Conservation (phyloP, 805 yeast species). For the Lipomyces chichibuensis region DNA sequence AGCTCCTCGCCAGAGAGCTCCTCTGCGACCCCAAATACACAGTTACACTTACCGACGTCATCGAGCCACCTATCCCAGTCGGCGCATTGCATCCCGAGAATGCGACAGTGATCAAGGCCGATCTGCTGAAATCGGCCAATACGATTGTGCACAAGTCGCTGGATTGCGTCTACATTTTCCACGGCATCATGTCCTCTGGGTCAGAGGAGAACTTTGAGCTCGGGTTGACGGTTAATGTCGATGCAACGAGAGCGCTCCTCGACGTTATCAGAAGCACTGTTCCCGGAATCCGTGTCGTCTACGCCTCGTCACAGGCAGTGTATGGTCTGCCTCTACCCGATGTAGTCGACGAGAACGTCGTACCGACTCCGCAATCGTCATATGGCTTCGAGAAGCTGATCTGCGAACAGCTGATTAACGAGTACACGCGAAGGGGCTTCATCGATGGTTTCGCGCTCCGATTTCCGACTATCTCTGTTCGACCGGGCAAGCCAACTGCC, state of each 20-base stretch:
- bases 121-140: conserved; percentile 27
- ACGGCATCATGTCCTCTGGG: conserved; percentile 41
- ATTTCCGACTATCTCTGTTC: conserved; percentile 34
- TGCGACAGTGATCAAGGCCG: conserved; percentile 29
- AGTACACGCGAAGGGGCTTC: conserved; percentile 38
- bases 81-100: conserved; percentile 15
- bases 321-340: conserved; percentile 38
- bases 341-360: conserved; percentile 34
- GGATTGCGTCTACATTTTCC: conserved; percentile 35
- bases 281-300: conserved; percentile 34
- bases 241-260: conserved; percentile 37
- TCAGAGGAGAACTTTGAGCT: conserved; percentile 39
- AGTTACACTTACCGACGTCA: conserved; percentile 36
- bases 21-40: conserved; percentile 18
- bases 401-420: conserved; percentile 36
- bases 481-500: conserved; percentile 39
- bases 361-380: conserved; percentile 39
- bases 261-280: conserved; percentile 29
- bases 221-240: conserved; percentile 38
- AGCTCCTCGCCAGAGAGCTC: conserved; percentile 35
- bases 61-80: conserved; percentile 33
- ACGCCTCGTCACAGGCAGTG: conserved; percentile 37
- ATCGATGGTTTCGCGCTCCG: conserved; percentile 36
- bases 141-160: conserved; percentile 20
- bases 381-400: conserved; percentile 40